These are phyloP conservation scores for Rubroboletus satanas DNA, from an alignment of 768 basidiomycete species.

Conservation along the genomic window DNA sequence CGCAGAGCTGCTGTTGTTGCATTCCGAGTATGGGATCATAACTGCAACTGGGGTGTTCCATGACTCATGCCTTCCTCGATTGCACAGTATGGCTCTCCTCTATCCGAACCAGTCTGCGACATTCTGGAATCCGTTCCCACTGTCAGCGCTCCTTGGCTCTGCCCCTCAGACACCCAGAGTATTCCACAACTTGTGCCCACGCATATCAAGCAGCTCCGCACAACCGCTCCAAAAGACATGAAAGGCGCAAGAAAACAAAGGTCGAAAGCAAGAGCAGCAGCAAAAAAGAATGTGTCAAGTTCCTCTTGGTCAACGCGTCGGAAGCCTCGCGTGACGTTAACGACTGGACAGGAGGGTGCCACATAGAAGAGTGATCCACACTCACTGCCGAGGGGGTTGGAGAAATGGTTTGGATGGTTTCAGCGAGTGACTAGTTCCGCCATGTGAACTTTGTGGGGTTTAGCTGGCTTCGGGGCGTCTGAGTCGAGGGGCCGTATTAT, in stretches of 20 bases:
- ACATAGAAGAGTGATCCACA: not conserved
- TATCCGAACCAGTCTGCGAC: slow-evolving; percentile 32
- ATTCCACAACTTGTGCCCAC: slow-evolving; percentile 52
- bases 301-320: slow-evolving; percentile 13
- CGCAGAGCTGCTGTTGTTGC: slow-evolving; percentile 64
- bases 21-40: slow-evolving; percentile 50
- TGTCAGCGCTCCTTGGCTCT: slow-evolving; percentile 65
- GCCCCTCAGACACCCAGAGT: slow-evolving; percentile 20
- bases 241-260: slow-evolving; percentile 61
- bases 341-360: slow-evolving; percentile 5
- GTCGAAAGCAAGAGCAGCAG: slow-evolving; percentile 44
- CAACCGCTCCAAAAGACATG: slow-evolving; percentile 78
- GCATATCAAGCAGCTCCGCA: slow-evolving; percentile 77
- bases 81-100: slow-evolving; percentile 41
- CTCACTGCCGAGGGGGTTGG: not conserved
- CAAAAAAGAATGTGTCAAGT: slow-evolving; percentile 33
- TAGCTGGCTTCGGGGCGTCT: not conserved
- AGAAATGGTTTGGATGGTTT: not conserved
- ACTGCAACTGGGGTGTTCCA: not conserved
- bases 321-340: slow-evolving; percentile 23
- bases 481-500: not conserved
- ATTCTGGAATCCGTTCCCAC: slow-evolving; percentile 50
- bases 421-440: not conserved
- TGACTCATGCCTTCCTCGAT: slow-evolving; percentile 1
- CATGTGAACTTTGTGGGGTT: not conserved